phyloP scores from a whole-genome alignment of 139 green algal genomes.

The Chlamydomonas sphaeroides region DNA sequence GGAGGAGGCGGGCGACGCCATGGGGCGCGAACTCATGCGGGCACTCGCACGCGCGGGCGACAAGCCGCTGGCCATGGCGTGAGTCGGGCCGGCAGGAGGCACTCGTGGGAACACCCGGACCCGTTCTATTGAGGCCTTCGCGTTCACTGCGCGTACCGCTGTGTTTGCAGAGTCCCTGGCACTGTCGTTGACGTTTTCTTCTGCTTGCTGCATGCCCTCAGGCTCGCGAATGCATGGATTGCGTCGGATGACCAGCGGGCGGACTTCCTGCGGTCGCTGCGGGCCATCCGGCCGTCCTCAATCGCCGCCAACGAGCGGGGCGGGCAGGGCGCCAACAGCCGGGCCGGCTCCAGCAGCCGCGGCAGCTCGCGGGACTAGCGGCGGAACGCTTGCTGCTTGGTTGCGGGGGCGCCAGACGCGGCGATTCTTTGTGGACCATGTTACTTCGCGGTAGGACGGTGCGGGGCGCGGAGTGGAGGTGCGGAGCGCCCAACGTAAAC shows the following conservation, averaged over 20 bases:
- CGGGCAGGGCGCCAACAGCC: neutral
- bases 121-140: too few relatives aligned
- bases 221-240: neutral
- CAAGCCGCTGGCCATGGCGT: constrained; percentile 15
- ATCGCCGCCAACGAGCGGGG: neutral
- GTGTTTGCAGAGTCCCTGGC: too few relatives aligned
- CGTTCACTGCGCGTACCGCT: too few relatives aligned
- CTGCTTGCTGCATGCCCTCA: neutral
- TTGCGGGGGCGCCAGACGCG: too few relatives aligned
- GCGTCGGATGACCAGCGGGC: neutral
- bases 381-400: too few relatives aligned
- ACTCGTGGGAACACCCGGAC: too few relatives aligned
- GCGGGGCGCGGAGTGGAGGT: too few relatives aligned
- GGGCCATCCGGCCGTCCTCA: neutral
- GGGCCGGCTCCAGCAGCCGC: neutral
- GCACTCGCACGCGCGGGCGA: constrained; percentile 4
- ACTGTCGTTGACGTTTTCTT: too few relatives aligned
- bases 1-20: constrained; percentile 14
- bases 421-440: too few relatives aligned
- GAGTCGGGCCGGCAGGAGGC: neutral
- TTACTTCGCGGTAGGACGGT: too few relatives aligned
- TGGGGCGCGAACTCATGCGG: constrained; percentile 25
- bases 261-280: neutral
- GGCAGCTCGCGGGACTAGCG: neutral
- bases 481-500: too few relatives aligned